phyloP scores from a whole-genome alignment of 176 grass and related monocot genomes.

The Themeda triandra region DNA sequence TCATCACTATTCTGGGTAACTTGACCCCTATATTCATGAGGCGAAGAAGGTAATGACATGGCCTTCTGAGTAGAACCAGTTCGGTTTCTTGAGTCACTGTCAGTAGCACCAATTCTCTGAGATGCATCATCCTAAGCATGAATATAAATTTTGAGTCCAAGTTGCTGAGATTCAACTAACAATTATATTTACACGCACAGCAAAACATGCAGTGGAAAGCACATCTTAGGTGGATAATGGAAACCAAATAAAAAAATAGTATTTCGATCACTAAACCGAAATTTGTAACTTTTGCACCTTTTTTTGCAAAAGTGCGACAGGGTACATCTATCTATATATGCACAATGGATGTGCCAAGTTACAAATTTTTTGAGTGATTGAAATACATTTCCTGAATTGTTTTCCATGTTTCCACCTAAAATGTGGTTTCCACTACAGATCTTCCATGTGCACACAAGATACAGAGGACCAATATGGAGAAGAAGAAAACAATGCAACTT shows the following conservation, averaged over 20 bases:
- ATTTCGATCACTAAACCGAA: background rate
- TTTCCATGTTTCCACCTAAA: background rate
- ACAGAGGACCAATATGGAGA: slow-evolving; percentile 16
- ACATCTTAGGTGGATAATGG: background rate
- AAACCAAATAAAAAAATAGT: background rate
- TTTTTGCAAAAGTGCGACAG: background rate
- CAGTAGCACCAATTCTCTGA: slow-evolving; percentile 20
- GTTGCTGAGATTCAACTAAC: slow-evolving; percentile 9
- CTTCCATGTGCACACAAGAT: background rate
- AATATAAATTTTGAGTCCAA: slow-evolving; percentile 34
- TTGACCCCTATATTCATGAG: slow-evolving; percentile 83
- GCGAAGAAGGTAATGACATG: slow-evolving; percentile 90
- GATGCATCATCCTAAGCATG: slow-evolving; percentile 60
- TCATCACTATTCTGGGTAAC: slow-evolving; percentile 47
- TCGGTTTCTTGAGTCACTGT: slow-evolving; percentile 56
- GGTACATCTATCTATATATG: background rate
- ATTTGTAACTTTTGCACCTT: background rate
- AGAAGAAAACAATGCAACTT: slow-evolving; percentile 12
- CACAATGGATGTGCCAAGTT: no score
- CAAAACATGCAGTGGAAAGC: background rate
- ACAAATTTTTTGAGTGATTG: background rate
- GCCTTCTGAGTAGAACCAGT: slow-evolving; percentile 71
- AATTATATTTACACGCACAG: background rate
- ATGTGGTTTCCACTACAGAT: background rate
- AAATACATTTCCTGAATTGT: background rate